phyloP scores from a whole-genome alignment of 1,139 yeast genomes.

The Pichia sp. region DNA sequence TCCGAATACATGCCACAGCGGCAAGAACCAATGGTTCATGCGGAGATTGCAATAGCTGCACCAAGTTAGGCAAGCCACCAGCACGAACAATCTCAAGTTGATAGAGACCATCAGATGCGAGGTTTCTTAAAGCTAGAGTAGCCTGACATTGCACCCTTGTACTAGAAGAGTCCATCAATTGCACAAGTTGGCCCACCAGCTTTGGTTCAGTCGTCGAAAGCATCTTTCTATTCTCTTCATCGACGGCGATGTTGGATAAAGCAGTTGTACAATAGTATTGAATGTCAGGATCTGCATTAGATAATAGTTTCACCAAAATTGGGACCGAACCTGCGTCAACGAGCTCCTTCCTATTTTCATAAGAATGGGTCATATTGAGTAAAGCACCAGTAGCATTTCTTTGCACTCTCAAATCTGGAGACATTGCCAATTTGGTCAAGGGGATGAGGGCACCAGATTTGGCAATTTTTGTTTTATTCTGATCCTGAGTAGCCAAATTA shows the following conservation, averaged over 20 bases:
- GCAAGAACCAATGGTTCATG: constrained; percentile 92
- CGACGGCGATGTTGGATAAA: constrained; percentile 93
- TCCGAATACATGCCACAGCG: constrained; percentile 96
- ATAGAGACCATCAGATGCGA: constrained; percentile 89
- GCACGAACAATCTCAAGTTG: constrained; percentile 94
- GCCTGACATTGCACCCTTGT: constrained; percentile 99
- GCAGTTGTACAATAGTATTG: constrained; percentile 99
- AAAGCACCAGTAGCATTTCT: constrained; percentile 98
- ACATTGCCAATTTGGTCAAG: constrained; percentile 85
- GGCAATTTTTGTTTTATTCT: constrained; percentile 91
- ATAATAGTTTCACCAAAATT: constrained; percentile 79
- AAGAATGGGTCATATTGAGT: constrained; percentile 95
- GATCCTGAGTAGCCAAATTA: constrained; percentile 97
- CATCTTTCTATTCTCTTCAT: constrained; percentile 81
- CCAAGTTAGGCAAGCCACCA: constrained; percentile 90
- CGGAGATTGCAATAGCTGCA: constrained; percentile 76
- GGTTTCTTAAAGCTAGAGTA: constrained; percentile 86
- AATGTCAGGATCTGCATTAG: constrained; percentile 90
- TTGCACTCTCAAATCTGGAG: constrained; percentile 92
- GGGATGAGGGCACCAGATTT: constrained; percentile 96
- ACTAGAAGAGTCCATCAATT: constrained; percentile 80
- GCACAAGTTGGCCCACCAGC: constrained; percentile 78
- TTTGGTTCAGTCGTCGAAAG: constrained; percentile 93
- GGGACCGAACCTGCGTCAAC: constrained; percentile 99
- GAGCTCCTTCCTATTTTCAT: constrained; percentile 91